These are phyloP conservation scores for Termitomyces sp. DNA, from an alignment of 768 basidiomycete species.

Conservation along the genomic window DNA sequence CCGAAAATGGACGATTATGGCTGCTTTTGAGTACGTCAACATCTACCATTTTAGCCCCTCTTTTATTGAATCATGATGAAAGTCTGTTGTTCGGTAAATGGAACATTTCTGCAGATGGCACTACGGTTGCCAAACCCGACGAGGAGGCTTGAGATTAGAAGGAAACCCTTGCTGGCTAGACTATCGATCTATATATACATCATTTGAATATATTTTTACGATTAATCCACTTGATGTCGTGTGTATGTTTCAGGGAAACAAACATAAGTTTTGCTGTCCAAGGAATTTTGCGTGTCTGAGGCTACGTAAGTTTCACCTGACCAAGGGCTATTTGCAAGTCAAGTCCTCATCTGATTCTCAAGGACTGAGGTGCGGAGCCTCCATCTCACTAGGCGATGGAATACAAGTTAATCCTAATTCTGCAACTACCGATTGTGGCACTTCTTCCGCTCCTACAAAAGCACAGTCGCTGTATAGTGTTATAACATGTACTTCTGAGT, in stretches of 20 bases:
- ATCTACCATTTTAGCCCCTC: background rate
- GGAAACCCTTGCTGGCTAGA: background rate
- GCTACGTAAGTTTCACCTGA: background rate
- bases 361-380: too few relatives aligned
- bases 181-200: background rate
- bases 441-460: too few relatives aligned
- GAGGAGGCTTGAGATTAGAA: background rate
- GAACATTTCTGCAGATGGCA: slow-evolving; percentile 1
- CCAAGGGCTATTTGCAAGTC: background rate
- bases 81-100: slow-evolving; percentile 10
- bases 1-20: slow-evolving; percentile 96
- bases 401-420: too few relatives aligned
- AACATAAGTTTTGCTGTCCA: background rate
- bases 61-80: background rate
- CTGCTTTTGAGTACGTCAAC: slow-evolving; percentile 72
- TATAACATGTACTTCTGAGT: too few relatives aligned
- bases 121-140: background rate
- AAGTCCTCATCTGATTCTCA: too few relatives aligned
- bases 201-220: background rate
- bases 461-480: too few relatives aligned
- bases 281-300: background rate
- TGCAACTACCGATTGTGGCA: too few relatives aligned
- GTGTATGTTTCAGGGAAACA: background rate
- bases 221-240: background rate
- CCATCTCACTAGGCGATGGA: too few relatives aligned